Evolutionary conservation across 225 moss, liverwort and hornwort genomes (phyloP).

Genomic region (Physcomitrellopsis africana): DNA sequence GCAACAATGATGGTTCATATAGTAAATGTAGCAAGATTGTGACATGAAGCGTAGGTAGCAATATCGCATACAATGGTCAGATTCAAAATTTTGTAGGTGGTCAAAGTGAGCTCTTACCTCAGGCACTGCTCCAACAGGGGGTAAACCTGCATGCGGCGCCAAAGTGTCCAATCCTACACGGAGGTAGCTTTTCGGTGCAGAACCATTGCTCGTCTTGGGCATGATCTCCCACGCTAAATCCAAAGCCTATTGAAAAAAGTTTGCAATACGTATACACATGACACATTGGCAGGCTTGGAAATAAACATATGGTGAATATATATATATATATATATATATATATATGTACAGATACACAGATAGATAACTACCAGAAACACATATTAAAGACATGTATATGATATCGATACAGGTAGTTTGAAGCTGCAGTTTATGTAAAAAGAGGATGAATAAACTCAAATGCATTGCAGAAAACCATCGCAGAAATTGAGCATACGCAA

Average conservation of each 20-base stretch:
- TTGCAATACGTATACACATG: not conserved
- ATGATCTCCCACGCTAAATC: constrained; percentile 71
- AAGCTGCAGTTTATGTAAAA: too few species aligned
- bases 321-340: too few species aligned
- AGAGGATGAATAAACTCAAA: not conserved
- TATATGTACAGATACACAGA: too few species aligned
- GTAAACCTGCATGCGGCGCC: constrained; percentile 76
- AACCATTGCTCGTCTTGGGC: constrained; percentile 56
- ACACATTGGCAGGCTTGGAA: not conserved
- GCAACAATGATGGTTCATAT: not conserved
- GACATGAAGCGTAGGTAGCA: not conserved
- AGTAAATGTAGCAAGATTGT: not conserved
- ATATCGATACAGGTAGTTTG: not conserved
- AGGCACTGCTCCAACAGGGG: constrained; percentile 74
- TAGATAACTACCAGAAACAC: too few species aligned
- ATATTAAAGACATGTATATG: not conserved
- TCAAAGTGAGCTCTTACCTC: constrained; percentile 51
- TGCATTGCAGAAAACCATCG: not conserved
- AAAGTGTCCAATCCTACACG: constrained; percentile 75
- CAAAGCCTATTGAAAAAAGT: constrained; percentile 49
- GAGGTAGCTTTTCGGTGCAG: constrained; percentile 61
- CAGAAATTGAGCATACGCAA: not conserved
- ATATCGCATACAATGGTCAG: too few species aligned
- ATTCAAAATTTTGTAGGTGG: not conserved
- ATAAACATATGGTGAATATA: too few species aligned